Base-by-base conservation (phyloP, 2,329 filamentous ascomycete genomes). In the Xylaria sp. region DNA sequence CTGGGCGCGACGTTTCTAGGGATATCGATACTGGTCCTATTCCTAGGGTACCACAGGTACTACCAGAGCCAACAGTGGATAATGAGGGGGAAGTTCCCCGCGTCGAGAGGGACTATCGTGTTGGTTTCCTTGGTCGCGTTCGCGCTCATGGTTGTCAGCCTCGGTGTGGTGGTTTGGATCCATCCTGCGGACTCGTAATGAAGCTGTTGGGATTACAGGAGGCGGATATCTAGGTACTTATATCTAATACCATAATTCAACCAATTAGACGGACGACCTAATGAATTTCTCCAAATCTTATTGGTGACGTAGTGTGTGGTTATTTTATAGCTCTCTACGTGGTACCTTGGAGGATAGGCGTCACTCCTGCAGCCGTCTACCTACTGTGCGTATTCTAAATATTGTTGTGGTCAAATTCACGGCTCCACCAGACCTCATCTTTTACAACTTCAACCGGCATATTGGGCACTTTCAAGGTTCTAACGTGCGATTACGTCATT, bases 1-100 rank as follows among this genome's bases (percentile, higher is more conserved):
- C 79, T 92, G 0, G 90, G 90, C 39, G 84, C 89, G 1, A 87
- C 89, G 1, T 94, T 94, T 63, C 76, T 94, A 39, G 88, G 76
- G 38, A 88, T 93, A 63, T 86, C 86, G 62, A 90, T 93, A 54
- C 64, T 93, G 39, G 85, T 91, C 53, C 76, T 94, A 51, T 78
- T 90, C 50, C 78, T 93, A 48, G 90, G 90, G 6, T 92, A 91
- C 70, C 86, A 89, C 67, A 79, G 90, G 48, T 94, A 91, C 70
- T 87, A 91, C 63, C 85, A 90, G 68, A 82, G 83, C 19, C 90
- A 94, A 74, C 81, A 89, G 65, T 94, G 91, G 83, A 83, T 94
- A 20, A 87, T 93, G 56, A 76, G 82, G 59, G 89, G 90, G 63
- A 92, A 92, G 70, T 92, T 92, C 64, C 89, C 90, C 0, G 89